Evolutionary conservation across 257 asterid species (phyloP).

Genomic region (Salvia rosmarinus): DNA sequence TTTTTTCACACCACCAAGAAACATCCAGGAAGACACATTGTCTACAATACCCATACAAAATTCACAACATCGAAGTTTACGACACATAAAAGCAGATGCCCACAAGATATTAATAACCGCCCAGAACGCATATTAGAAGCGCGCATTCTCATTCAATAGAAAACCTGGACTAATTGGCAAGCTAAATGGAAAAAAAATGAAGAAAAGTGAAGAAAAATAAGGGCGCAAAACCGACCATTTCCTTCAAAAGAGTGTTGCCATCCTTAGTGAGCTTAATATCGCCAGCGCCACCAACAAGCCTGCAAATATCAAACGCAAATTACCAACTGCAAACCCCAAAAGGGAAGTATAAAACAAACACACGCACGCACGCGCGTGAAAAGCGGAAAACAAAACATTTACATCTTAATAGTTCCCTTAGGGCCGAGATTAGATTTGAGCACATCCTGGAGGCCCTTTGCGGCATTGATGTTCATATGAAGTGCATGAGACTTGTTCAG

Average conservation of each 20-base stretch:
- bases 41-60: neutral
- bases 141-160: neutral
- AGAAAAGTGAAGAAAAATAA: neutral
- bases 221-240: conserved; percentile 64
- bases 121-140: conserved; percentile 1
- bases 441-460: conserved; percentile 95
- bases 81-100: neutral
- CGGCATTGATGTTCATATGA: conserved; percentile 98
- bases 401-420: conserved; percentile 96
- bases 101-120: neutral
- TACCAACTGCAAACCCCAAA: neutral
- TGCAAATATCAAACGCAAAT: conserved; percentile 31
- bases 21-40: neutral
- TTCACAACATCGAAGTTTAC: neutral
- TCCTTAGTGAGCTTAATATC: conserved; percentile 98
- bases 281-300: conserved; percentile 99
- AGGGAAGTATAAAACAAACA: neutral
- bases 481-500: conserved; percentile 97
- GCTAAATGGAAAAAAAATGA: neutral
- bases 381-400: neutral
- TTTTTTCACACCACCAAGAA: neutral
- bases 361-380: neutral
- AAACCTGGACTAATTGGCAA: neutral
- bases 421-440: conserved; percentile 98
- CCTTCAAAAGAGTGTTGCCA: conserved; percentile 90